Base-by-base conservation (phyloP, 305 asterid genomes). In the Fraxinus greggii region DNA sequence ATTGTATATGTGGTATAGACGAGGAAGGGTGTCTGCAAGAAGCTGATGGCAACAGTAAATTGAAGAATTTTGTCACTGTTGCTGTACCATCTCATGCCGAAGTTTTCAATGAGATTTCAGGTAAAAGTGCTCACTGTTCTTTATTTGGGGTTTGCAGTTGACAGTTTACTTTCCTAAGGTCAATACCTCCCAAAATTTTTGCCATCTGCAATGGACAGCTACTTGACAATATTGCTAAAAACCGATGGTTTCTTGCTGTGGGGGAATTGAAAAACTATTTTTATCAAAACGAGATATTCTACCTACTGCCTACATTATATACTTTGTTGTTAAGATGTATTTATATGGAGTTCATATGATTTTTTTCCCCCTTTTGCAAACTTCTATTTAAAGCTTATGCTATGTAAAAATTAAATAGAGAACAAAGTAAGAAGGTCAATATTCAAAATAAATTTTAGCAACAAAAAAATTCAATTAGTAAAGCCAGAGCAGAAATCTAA, bases 41-140 rank as follows among this genome's bases (percentile, higher is more conserved):
- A 80, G 88, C 75, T 81, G 89, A 80, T 84, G 82, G 80, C 40
- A 85, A 74, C 45, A 56, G 69, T 87, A 80, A 84, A 56, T 80
- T 87, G 78, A 83, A 77, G 76, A 85, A 83, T 85, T 80, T 82
- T 70, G 91, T 91, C 72, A 90, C 93, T 33, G 51, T 90, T 88
- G 98, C 95, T 51, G 75, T 88, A 75, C 86, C 91, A 73, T 90
- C 94, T 80, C 83, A 84, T 54, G 80, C 89, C n/a, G 78, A 80
- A 73, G 85, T 85, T 79, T 87, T 85, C 28, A 78, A 75, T 85
- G 86, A 83, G 21, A 81, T 75, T 73, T 76, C 91, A 88, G 97
- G 98, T 95, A 84, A 80, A 72, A 70, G 61, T 84, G 45, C 76
- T 36, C 10, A 75, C 72, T 69, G 6, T 31, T 35, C 45, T 42